Conservation (phyloP, 1,284 basidiomycete species). For the Schizophyllum amplum region DNA sequence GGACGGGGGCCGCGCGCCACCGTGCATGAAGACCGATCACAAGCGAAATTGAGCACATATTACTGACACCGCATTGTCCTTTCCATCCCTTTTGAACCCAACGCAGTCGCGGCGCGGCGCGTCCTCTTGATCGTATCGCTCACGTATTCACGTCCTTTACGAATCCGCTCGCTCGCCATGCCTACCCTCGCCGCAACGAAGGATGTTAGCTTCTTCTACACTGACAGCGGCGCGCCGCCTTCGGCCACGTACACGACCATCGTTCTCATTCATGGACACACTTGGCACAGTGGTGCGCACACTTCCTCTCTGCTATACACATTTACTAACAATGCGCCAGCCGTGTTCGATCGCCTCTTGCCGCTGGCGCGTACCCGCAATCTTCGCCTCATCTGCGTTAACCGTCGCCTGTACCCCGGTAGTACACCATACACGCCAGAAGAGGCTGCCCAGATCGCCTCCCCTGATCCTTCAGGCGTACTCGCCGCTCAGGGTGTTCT, state of each 20-base stretch:
- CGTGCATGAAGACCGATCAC: too few relatives aligned
- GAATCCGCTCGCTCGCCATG: neutral
- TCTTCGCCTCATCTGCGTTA: slow-evolving; percentile 20
- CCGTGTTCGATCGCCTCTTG: slow-evolving; percentile 8
- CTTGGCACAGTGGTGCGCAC: slow-evolving; percentile 14
- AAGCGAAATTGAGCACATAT: too few relatives aligned
- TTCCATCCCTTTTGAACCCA: too few relatives aligned
- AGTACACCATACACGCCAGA: slow-evolving; percentile 10
- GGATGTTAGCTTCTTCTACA: slow-evolving; percentile 4
- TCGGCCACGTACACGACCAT: slow-evolving; percentile 13
- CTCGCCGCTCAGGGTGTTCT: neutral
- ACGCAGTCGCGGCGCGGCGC: too few relatives aligned
- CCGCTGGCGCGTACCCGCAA: slow-evolving; percentile 8
- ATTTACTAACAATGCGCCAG: slow-evolving; percentile 6
- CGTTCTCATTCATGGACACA: slow-evolving; percentile 17
- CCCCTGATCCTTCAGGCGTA: neutral
- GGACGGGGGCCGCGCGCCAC: too few relatives aligned
- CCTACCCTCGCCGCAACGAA: neutral
- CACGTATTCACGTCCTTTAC: too few relatives aligned
- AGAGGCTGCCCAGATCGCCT: neutral
- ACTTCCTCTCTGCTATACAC: neutral
- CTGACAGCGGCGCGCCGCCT: slow-evolving; percentile 7
- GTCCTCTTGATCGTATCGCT: too few relatives aligned
- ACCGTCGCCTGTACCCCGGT: slow-evolving; percentile 15
- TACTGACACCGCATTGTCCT: too few relatives aligned